phyloP scores from a whole-genome alignment of 2,329 filamentous ascomycete species.

The Apiospora hydei region DNA sequence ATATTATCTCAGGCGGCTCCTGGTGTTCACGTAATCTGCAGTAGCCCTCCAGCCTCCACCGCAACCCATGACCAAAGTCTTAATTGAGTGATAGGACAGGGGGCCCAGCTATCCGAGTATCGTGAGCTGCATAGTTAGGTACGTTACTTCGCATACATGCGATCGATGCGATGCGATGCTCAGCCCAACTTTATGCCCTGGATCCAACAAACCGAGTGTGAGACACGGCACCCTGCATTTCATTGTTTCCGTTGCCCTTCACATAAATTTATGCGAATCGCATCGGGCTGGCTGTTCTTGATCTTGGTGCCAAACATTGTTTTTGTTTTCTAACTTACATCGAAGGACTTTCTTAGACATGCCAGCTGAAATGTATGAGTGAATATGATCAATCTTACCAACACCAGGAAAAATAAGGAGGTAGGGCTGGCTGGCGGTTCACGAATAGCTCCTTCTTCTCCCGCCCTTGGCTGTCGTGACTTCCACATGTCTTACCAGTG shows the following conservation, averaged over 20 bases:
- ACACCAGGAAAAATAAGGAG: too few relatives aligned
- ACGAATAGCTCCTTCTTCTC: neutral
- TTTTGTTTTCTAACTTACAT: neutral
- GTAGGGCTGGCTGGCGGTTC: neutral
- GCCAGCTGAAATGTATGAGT: neutral
- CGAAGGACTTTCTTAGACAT: neutral
- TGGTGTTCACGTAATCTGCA: neutral
- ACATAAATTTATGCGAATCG: neutral
- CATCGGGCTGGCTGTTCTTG: too few relatives aligned
- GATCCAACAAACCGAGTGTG: neutral
- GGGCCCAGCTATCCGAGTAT: neutral
- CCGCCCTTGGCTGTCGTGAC: neutral
- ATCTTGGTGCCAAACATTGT: too few relatives aligned
- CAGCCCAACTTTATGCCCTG: neutral
- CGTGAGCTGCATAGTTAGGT: neutral
- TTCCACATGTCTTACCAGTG: neutral
- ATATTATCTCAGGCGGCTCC: neutral
- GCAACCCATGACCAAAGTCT: conserved; percentile 10
- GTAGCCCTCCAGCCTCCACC: neutral
- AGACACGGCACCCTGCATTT: neutral
- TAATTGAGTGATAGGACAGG: neutral
- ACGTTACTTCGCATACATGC: neutral
- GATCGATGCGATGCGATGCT: neutral
- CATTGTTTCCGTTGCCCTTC: neutral
- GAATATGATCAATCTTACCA: neutral